phyloP scores from a whole-genome alignment of 805 yeast species.

The Ogataea paraovalis region DNA sequence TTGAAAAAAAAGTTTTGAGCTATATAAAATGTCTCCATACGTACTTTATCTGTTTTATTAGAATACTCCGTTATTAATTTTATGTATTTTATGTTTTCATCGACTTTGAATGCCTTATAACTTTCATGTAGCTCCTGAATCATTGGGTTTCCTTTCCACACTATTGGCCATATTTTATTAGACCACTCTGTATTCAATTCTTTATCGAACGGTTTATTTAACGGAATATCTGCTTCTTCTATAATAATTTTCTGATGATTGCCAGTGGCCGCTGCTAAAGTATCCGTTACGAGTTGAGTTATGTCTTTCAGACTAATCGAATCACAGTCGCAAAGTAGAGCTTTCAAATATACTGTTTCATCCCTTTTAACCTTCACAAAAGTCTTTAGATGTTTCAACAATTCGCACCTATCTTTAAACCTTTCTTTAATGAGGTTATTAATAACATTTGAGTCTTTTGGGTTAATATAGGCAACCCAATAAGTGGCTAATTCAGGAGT shows the following conservation, averaged over 20 bases:
- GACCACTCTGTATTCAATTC: slow-evolving; percentile 70
- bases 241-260: slow-evolving; percentile 4
- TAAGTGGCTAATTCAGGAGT: slow-evolving; percentile 32
- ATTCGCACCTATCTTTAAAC: slow-evolving; percentile 25
- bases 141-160: slow-evolving; percentile 92
- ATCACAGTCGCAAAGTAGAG: slow-evolving; percentile 34
- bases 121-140: slow-evolving; percentile 59
- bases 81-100: slow-evolving; percentile 34
- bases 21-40: neutral
- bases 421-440: slow-evolving; percentile 22
- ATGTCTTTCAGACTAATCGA: slow-evolving; percentile 34
- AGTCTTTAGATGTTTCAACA: slow-evolving; percentile 49
- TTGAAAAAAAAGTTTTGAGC: neutral
- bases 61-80: slow-evolving; percentile 28
- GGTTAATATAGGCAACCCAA: slow-evolving; percentile 42
- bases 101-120: slow-evolving; percentile 38
- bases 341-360: slow-evolving; percentile 6
- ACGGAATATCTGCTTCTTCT: slow-evolving; percentile 44
- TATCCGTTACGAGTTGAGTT: slow-evolving; percentile 22
- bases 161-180: slow-evolving; percentile 70
- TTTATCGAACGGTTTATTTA: slow-evolving; percentile 62
- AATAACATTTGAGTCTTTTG: slow-evolving; percentile 31
- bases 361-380: slow-evolving; percentile 29
- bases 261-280: slow-evolving; percentile 9
- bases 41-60: slow-evolving; percentile 4